phyloP scores from a whole-genome alignment of 2,329 filamentous ascomycete genomes.

The Paecilomyces niveus region DNA sequence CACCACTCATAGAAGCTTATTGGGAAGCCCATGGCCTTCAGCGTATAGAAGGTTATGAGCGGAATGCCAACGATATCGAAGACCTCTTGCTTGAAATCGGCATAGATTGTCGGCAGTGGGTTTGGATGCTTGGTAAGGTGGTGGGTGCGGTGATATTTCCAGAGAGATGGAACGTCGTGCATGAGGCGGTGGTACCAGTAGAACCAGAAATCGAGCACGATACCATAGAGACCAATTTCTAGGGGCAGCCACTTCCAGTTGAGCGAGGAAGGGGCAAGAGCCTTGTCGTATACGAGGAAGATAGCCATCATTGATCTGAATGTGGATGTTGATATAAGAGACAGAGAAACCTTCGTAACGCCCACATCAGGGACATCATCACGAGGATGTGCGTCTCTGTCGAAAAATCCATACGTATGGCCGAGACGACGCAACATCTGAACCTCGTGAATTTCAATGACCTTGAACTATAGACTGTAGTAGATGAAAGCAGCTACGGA shows the following conservation, averaged over 20 bases:
- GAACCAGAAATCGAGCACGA: slow-evolving; percentile 38
- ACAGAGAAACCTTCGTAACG: slow-evolving; percentile 20
- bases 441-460: slow-evolving; percentile 29
- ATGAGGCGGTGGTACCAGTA: slow-evolving; percentile 35
- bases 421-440: slow-evolving; percentile 27
- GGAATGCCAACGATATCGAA: slow-evolving; percentile 35
- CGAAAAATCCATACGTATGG: slow-evolving; percentile 31
- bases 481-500: slow-evolving; percentile 22
- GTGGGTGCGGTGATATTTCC: slow-evolving; percentile 36
- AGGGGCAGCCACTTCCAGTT: slow-evolving; percentile 27
- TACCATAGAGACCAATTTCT: slow-evolving; percentile 31
- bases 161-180: slow-evolving; percentile 30
- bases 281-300: slow-evolving; percentile 15
- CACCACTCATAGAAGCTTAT: slow-evolving; percentile 41
- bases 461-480: slow-evolving; percentile 30
- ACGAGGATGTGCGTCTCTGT: slow-evolving; percentile 34
- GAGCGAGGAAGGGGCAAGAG: slow-evolving; percentile 11
- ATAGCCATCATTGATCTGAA: slow-evolving; percentile 21
- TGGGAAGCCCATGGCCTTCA: slow-evolving; percentile 29
- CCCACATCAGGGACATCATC: slow-evolving; percentile 33
- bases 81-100: slow-evolving; percentile 33
- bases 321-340: slow-evolving; percentile 22
- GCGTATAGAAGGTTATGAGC: slow-evolving; percentile 24
- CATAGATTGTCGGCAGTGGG: slow-evolving; percentile 31
- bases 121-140: slow-evolving; percentile 38